Base-by-base conservation (phyloP, 257 asterid genomes). In the Rauvolfia tetraphylla region DNA sequence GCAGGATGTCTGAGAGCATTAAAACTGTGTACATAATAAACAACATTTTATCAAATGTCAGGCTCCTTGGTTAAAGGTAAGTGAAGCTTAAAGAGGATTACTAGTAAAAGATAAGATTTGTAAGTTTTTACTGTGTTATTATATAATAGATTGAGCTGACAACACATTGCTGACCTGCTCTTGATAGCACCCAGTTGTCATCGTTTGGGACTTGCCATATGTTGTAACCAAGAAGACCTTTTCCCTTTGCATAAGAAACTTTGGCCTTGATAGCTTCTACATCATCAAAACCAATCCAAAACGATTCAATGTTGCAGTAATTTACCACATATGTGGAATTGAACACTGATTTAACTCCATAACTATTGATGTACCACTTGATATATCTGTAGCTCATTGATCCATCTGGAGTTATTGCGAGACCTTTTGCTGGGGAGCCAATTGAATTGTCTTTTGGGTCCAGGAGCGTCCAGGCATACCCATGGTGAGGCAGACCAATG, bases 401-500 rank as follows among this genome's bases (percentile, higher is more conserved):
- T 29, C 88, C 86, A 61, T 82, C 84, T 29, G 0, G 7, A 54
- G 83, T 71, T 20, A 82, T 63, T 31, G 80, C 84, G 7, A 18
- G 46, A 42, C 84, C 86, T 59, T 7, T n/a, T 6, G 88, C 84
- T 0, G 83, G 84, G 7, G 88, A 72, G 3, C 86, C 79, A 18
- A 84, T 9, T 0, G 39, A 73, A 56, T 81, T 72, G 58, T 72
- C 29, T 13, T 69, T 69, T 34, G 89, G 79, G 73, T 86, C 72
- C 58, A 29, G 75, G 6, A 86, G 85, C 6, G 82, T 82, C 89
- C 89, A 86, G 0, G 85, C 86, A 75, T 81, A 86, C 54, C 89
- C 89, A 74, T 86, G 82, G 81, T 71, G 83, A 17, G 87, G 81
- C 75, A 86, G 53, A n/a, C 89, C 89, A 25, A 86, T 46, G 25